Evolutionary conservation across 2,329 filamentous ascomycete genomes (phyloP).

Genomic region (Akanthomyces muscarius): DNA sequence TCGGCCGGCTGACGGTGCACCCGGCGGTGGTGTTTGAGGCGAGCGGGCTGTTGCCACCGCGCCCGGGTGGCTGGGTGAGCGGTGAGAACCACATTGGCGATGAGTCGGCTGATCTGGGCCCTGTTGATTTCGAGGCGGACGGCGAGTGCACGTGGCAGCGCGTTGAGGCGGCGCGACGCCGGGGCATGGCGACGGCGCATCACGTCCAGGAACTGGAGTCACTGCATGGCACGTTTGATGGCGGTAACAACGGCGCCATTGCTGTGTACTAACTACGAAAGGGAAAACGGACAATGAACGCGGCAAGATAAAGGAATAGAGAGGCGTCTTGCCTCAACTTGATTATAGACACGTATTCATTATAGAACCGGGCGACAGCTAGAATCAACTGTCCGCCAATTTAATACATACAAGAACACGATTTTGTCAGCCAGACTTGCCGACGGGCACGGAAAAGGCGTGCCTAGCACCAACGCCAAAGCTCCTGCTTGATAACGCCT

Average conservation of each 20-base stretch:
- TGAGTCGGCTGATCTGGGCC: constrained; percentile 35
- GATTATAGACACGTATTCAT: background rate
- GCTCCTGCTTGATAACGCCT: background rate
- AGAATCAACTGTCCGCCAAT: background rate
- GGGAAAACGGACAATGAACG: background rate
- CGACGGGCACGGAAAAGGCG: background rate
- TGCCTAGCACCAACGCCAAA: background rate
- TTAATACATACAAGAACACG: constrained; percentile 8
- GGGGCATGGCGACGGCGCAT: constrained; percentile 51
- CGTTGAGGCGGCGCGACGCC: constrained; percentile 51
- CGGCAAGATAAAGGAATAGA: background rate
- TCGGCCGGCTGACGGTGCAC: constrained; percentile 77
- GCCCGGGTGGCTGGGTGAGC: constrained; percentile 61
- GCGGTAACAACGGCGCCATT: constrained; percentile 48
- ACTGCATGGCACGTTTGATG: constrained; percentile 49
- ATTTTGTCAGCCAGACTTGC: background rate
- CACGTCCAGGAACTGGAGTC: constrained; percentile 57
- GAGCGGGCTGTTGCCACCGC: constrained; percentile 68
- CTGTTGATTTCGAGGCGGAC: constrained; percentile 31
- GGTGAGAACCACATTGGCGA: constrained; percentile 41
- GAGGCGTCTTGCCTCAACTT: background rate
- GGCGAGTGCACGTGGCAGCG: constrained; percentile 55
- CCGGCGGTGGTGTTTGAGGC: constrained; percentile 71
- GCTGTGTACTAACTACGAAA: constrained; percentile 45
- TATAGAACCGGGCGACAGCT: constrained; percentile 2